Conservation (phyloP, 2,329 filamentous ascomycete genomes). For the Cladobotryum protrusum region DNA sequence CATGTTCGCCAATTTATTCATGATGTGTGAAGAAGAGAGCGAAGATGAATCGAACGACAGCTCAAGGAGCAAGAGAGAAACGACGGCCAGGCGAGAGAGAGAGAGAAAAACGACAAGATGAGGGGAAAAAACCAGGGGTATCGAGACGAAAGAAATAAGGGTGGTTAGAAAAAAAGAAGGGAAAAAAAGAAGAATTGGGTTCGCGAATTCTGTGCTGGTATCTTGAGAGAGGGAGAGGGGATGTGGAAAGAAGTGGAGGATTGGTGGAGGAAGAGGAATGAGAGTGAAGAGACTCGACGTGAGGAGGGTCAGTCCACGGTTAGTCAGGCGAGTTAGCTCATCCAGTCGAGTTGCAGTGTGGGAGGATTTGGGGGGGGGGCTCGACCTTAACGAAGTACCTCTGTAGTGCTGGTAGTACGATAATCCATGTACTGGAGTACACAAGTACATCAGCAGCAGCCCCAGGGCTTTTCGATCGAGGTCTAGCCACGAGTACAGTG, state of each 20-base stretch:
- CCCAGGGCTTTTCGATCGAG: too few relatives aligned
- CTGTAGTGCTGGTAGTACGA: too few relatives aligned
- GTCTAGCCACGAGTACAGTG: too few relatives aligned
- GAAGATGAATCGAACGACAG: slow-evolving; percentile 3
- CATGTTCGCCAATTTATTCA: slow-evolving; percentile 68
- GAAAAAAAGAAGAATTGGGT: slow-evolving; percentile 15
- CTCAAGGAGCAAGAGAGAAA: slow-evolving; percentile 3
- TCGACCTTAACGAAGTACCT: too few relatives aligned
- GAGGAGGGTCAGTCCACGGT: slow-evolving; percentile 2
- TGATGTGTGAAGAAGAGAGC: slow-evolving; percentile 34
- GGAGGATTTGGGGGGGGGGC: neutral
- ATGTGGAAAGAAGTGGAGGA: neutral
- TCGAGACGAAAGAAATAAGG: slow-evolving; percentile 16
- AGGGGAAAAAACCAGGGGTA: slow-evolving; percentile 20
- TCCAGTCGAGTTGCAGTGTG: neutral
- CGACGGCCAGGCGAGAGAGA: neutral
- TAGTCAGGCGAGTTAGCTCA: neutral
- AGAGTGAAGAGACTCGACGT: slow-evolving; percentile 15
- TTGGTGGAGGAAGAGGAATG: slow-evolving; percentile 16
- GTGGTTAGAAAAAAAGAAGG: slow-evolving; percentile 17
- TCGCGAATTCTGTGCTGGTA: slow-evolving; percentile 13
- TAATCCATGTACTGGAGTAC: too few relatives aligned
- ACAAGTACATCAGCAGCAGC: too few relatives aligned
- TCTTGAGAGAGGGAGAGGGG: slow-evolving; percentile 18
- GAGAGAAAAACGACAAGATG: neutral